A percentile compares a stretch with the other conserved stretches of the same genome.
These are phyloP conservation scores for Golubevia sp. DNA, from an alignment of 1,284 basidiomycete species.

Conservation along the genomic window DNA sequence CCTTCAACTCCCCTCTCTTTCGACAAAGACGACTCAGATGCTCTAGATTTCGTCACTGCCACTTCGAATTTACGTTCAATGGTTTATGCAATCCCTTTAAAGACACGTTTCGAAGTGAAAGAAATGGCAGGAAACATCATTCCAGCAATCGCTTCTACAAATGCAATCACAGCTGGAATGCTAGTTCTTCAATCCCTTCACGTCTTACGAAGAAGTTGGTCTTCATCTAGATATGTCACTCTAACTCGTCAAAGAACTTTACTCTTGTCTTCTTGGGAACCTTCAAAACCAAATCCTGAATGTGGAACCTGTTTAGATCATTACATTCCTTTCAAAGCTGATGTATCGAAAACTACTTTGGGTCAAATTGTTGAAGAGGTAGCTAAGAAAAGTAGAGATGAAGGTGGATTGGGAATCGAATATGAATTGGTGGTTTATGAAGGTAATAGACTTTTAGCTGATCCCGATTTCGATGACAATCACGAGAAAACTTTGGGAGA, in stretches of 20 bases:
- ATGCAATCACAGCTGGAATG: constrained; percentile 92
- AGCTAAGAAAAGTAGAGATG: constrained; percentile 18
- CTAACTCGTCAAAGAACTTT: constrained; percentile 23
- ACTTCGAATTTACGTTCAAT: constrained; percentile 87
- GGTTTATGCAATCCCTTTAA: constrained; percentile 84
- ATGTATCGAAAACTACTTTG: constrained; percentile 71
- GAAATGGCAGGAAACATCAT: constrained; percentile 98
- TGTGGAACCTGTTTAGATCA: constrained; percentile 87
- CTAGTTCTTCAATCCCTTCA: constrained; percentile 90
- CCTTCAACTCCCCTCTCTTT: constrained; percentile 76
- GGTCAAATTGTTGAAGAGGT: constrained; percentile 74
- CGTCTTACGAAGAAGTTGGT: constrained; percentile 66
- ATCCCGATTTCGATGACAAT: constrained; percentile 90
- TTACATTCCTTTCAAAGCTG: constrained; percentile 76
- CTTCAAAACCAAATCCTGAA: constrained; percentile 23
- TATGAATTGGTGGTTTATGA: constrained; percentile 67
- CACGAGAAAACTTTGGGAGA: constrained; percentile 73
- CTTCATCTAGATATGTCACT: constrained; percentile 24
- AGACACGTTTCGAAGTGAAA: constrained; percentile 97
- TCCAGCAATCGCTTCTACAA: constrained; percentile 97
- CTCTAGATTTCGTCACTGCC: constrained; percentile 93
- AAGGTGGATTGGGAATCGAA: constrained; percentile 16
- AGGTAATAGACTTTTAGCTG: constrained; percentile 77
- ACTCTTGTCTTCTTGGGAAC: constrained; percentile 19
- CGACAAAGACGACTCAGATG: constrained; percentile 98